Conservation (phyloP, 139 green algal species). For the Nannochloris sp. region DNA sequence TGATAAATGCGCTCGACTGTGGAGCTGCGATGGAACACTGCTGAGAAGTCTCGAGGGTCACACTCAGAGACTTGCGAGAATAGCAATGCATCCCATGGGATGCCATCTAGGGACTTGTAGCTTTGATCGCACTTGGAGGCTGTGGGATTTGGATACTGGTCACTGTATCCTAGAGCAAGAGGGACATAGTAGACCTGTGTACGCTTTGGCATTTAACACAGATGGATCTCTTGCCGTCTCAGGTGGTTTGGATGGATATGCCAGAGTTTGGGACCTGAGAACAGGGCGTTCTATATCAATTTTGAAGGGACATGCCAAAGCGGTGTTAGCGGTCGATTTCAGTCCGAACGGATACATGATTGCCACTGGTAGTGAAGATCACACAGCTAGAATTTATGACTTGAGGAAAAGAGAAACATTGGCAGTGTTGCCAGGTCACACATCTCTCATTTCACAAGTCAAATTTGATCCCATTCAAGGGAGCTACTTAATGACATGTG, state of each 20-base stretch:
- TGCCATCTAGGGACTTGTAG: conserved; percentile 62
- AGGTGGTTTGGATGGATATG: conserved; percentile 70
- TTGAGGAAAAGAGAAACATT: conserved; percentile 62
- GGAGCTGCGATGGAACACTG: conserved; percentile 38
- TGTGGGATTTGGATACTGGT: conserved; percentile 88
- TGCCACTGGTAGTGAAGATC: conserved; percentile 69
- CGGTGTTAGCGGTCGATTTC: conserved; percentile 78
- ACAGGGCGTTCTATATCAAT: conserved; percentile 71
- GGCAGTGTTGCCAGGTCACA: conserved; percentile 75
- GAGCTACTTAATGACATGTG: conserved; percentile 61
- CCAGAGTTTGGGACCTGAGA: conserved; percentile 83
- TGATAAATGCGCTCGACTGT: conserved; percentile 57
- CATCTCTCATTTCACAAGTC: conserved; percentile 60
- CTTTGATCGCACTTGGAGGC: conserved; percentile 91
- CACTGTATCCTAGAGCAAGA: conserved; percentile 89
- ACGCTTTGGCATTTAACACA: conserved; percentile 73
- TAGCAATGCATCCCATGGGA: conserved; percentile 87
- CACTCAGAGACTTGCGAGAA: conserved; percentile 65
- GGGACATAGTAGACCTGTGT: conserved; percentile 86
- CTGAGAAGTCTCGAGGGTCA: conserved; percentile 67
- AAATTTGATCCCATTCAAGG: conserved; percentile 62
- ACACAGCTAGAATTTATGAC: conserved; percentile 81
- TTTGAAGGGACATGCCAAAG: conserved; percentile 85
- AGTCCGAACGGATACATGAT: conserved; percentile 75
- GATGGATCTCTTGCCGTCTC: conserved; percentile 72